Base-by-base conservation (phyloP, 2,329 filamentous ascomycete species). In the Cordyceps cicadae region DNA sequence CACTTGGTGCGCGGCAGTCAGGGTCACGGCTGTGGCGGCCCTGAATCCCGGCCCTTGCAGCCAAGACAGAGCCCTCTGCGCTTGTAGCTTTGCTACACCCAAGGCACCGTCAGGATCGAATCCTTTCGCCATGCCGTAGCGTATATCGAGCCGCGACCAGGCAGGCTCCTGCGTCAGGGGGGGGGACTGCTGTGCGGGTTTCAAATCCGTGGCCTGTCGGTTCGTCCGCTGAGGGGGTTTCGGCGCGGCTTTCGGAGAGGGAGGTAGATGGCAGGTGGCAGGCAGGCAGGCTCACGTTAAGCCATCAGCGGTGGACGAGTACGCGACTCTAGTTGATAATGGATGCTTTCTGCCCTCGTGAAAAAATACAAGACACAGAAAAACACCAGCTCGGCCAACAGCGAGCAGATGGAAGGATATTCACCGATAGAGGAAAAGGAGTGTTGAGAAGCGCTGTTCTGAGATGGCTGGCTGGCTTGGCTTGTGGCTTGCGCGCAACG, bases 41-140 rank as follows among this genome's bases (percentile, higher is more conserved):
- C 70, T 73, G 49, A 73, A 70, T 54, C 77, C 77, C 11, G 71
- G 75, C n/a, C 76, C 74, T 41, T 71, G 68, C 60, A 71, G 70
- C 71, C 79, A 81, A n/a, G 67, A 66, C 69, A 72, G 72, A n/a
- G 76, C 49, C 50, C 70, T 69, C 49, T 68, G 71, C 39, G 69
- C 52, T 43, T 72, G 64, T 5, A 64, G 68, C 60, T 54, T 64
- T 29, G 62, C 46, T 39, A 64, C 65, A n/a, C 62, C 51, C 41
- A 65, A 64, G 34, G 70, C 59, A 15, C 65, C 63, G 64, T 68
- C 63, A 45, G 62, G 60, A 54, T 68, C 53, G 54, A 64, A 52
- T 46, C 60, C 60, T 45, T 41, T 53, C 11, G 62, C 32, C 61
- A 64, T 63, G 37, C 46, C 49, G 49, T 43, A 58, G 37, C 26